Percentiles rank a stretch among this genome's conserved stretches.
These are phyloP conservation scores for Aspergillus chevalieri DNA, from an alignment of 2,329 filamentous ascomycete species.

Conservation along the genomic window DNA sequence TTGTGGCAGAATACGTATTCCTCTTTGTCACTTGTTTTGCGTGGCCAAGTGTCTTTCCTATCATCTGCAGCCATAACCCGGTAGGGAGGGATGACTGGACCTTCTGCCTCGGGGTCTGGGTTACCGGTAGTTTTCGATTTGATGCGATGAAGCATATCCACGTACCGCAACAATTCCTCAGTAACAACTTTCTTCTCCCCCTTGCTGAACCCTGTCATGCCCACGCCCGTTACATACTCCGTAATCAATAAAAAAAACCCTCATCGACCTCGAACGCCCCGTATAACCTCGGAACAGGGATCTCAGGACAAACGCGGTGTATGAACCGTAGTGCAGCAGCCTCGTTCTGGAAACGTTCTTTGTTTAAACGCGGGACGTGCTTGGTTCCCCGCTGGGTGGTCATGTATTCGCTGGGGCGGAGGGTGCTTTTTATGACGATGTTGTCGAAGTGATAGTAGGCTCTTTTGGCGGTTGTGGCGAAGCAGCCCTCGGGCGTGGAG, in stretches of 20 bases:
- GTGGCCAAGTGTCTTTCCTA: conserved; percentile 1
- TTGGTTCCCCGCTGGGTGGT: conserved; percentile 1
- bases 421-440: conserved; percentile 6
- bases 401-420: conserved; percentile 7
- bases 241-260: conserved; percentile 5
- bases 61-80: conserved; percentile 1
- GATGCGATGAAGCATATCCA: conserved; percentile 4
- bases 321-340: conserved; percentile 7
- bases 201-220: conserved; percentile 2
- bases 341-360: conserved; percentile 13
- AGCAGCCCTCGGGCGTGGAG: neutral
- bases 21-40: neutral
- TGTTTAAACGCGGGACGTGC: conserved; percentile 6
- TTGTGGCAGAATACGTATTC: conserved; percentile 11
- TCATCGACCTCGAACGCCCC: conserved; percentile 8
- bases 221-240: conserved; percentile 4
- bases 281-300: conserved; percentile 9
- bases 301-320: conserved; percentile 4
- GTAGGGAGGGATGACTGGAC: conserved; percentile 9
- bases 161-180: conserved; percentile 4
- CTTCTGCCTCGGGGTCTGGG: neutral
- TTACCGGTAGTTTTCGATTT: conserved; percentile 5
- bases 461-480: conserved; percentile 6
- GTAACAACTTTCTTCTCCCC: conserved; percentile 8
- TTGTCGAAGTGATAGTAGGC: conserved; percentile 6